phyloP scores from a whole-genome alignment of 169 alveolate species.

The Eimeria brunetti region DNA sequence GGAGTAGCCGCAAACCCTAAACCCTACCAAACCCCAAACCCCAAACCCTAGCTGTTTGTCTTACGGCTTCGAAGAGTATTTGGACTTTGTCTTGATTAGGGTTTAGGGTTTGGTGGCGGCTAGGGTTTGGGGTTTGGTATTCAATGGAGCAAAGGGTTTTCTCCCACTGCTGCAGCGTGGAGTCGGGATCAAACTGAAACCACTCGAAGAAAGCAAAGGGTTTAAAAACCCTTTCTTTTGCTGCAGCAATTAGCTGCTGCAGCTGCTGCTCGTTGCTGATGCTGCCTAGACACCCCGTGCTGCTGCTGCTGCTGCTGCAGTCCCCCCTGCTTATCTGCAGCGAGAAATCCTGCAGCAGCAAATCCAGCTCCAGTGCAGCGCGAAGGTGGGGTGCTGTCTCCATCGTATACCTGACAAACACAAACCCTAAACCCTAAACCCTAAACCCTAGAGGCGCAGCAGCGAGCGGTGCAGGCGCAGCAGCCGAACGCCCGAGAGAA shows the following conservation, averaged over 20 bases:
- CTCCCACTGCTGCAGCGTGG: conserved; percentile 38
- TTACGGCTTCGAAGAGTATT: neutral
- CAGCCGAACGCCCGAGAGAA: no score
- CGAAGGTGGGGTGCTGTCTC: conserved; percentile 91
- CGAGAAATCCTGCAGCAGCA: conserved; percentile 88
- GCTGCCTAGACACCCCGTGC: conserved; percentile 82
- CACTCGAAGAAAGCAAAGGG: conserved; percentile 84
- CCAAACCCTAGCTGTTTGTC: neutral
- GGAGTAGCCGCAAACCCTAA: no score
- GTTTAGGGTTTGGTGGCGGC: neutral
- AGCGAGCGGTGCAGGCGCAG: no score
- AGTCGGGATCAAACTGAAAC: conserved; percentile 73
- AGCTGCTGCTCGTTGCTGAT: conserved; percentile 89
- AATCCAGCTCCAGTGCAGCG: conserved; percentile 92
- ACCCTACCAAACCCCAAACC: conserved; percentile 12
- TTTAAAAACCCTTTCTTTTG: conserved; percentile 80
- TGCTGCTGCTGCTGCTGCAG: no score
- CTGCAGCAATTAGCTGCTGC: conserved; percentile 86
- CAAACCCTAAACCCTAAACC: neutral
- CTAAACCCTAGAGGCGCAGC: neutral
- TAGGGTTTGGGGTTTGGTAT: neutral
- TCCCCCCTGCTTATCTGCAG: conserved; percentile 84
- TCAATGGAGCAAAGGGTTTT: conserved; percentile 6
- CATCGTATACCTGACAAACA: conserved; percentile 78
- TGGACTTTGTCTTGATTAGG: neutral